A percentile compares a stretch with the other conserved stretches of the same genome.
Conservation (phyloP, 305 asterid species). For the Lippia alba region DNA sequence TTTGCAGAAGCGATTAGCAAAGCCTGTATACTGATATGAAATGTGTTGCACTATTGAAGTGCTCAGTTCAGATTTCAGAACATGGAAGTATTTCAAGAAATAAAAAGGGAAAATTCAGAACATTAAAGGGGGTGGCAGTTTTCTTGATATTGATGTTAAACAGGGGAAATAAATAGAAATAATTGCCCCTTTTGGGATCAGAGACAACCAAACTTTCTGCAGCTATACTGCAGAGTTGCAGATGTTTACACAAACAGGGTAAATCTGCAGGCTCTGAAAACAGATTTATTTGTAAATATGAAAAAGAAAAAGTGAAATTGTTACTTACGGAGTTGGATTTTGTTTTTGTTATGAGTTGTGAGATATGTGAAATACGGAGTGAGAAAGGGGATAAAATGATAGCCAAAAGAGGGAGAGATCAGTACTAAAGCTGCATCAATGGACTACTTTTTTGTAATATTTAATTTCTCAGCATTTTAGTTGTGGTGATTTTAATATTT, state of each 20-base stretch:
- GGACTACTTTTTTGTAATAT: background rate
- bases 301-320: background rate
- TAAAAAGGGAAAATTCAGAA: too few relatives aligned
- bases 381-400: conserved; percentile 50
- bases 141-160: conserved; percentile 35
- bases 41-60: background rate
- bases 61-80: background rate
- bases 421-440: conserved; percentile 1
- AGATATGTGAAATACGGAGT: conserved; percentile 32
- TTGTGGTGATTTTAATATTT: too few relatives aligned
- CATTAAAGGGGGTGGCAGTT: background rate
- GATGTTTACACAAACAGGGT: conserved; percentile 39
- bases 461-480: too few relatives aligned
- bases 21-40: background rate
- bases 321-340: conserved; percentile 39
- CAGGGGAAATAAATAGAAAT: background rate
- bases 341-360: conserved; percentile 29
- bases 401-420: conserved; percentile 39
- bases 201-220: conserved; percentile 66
- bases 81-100: too few relatives aligned
- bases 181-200: conserved; percentile 55
- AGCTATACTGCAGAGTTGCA: conserved; percentile 50
- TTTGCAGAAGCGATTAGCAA: conserved; percentile 18
- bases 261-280: conserved; percentile 17
- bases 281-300: too few relatives aligned